A percentile compares a stretch with the other conserved stretches of the same genome.
Evolutionary conservation across 129 eudicot genomes (phyloP).

Genomic region (Mikania micrantha): DNA sequence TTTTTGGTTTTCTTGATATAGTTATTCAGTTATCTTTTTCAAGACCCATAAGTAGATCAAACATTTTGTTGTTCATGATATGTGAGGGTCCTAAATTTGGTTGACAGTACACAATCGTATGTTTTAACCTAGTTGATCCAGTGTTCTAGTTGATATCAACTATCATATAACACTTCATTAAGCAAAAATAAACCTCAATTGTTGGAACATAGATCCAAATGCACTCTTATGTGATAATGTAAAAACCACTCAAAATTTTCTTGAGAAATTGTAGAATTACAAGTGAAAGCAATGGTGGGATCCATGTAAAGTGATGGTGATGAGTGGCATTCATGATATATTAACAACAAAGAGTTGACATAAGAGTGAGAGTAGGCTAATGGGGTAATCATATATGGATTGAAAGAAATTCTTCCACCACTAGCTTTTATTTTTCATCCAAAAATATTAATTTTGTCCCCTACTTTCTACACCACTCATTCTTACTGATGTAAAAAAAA

Average conservation of each 20-base stretch:
- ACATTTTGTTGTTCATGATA: not conserved
- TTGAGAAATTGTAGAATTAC: conserved; percentile 6
- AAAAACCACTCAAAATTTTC: not conserved
- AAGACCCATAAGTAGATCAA: not conserved
- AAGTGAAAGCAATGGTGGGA: conserved; percentile 34
- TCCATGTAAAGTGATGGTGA: conserved; percentile 34
- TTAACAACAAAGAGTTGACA: conserved; percentile 21
- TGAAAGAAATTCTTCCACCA: conserved; percentile 14
- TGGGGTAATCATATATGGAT: conserved; percentile 23
- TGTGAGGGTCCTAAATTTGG: not conserved
- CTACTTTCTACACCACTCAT: not conserved
- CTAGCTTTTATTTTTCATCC: conserved; percentile 16
- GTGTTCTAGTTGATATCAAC: not conserved
- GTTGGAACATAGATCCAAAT: not conserved
- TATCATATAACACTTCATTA: not conserved
- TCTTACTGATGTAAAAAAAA: not conserved
- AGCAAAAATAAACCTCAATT: not conserved
- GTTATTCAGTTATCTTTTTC: not conserved
- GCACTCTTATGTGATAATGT: not conserved
- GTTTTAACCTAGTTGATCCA: not conserved
- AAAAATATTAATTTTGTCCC: not conserved
- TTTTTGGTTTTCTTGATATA: not conserved
- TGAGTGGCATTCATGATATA: conserved; percentile 28
- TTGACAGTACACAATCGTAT: not conserved
- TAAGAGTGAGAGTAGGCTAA: conserved; percentile 1